Evolutionary conservation across 164 flowering plant genomes (phyloP).

Genomic region (Cinnamomum micranthum): DNA sequence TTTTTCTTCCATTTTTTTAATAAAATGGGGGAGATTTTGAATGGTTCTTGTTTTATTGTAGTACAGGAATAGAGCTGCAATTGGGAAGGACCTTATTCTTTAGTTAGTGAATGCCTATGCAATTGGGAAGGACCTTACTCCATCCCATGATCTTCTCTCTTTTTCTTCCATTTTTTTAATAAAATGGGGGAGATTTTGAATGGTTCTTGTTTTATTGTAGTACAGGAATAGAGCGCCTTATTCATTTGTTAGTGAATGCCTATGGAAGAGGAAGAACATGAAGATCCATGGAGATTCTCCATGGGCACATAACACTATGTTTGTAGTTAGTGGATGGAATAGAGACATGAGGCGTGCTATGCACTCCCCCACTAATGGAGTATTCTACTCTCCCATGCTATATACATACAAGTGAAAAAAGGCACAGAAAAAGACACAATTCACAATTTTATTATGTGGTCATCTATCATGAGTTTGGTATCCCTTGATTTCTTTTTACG

Average conservation of each 20-base stretch:
- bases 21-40: too few relatives aligned
- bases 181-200: too few relatives aligned
- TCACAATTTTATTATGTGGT: background rate
- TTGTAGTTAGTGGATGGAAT: background rate
- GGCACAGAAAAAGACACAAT: background rate
- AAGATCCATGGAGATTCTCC: background rate
- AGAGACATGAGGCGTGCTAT: background rate
- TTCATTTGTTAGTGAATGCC: background rate
- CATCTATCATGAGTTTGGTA: background rate
- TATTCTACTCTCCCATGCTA: background rate
- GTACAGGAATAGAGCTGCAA: too few relatives aligned
- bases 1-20: too few relatives aligned
- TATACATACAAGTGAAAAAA: too few relatives aligned
- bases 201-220: too few relatives aligned
- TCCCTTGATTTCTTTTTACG: background rate
- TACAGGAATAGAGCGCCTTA: too few relatives aligned
- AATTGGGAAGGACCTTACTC: too few relatives aligned
- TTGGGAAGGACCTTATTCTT: background rate
- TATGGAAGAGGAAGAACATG: background rate
- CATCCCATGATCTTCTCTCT: too few relatives aligned
- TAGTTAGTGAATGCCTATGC: too few relatives aligned
- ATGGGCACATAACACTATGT: background rate
- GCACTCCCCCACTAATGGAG: background rate
- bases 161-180: too few relatives aligned
- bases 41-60: too few relatives aligned